Percentiles rank a stretch among this genome's conserved stretches.
phyloP scores from a whole-genome alignment of 129 eudicot species.

The Artemisia argyi region DNA sequence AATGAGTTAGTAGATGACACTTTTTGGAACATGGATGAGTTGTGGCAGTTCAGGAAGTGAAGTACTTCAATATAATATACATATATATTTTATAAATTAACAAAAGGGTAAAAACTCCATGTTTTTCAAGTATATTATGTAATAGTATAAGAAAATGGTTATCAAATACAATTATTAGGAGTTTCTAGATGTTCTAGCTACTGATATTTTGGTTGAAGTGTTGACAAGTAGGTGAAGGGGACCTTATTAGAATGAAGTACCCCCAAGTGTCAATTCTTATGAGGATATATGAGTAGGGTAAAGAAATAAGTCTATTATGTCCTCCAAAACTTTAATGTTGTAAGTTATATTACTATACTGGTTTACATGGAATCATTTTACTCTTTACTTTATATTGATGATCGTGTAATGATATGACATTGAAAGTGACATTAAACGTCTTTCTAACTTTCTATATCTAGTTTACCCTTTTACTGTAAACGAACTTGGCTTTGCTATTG shows the following conservation, averaged over 20 bases:
- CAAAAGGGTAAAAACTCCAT: not conserved
- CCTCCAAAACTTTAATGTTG: slow-evolving; percentile 20
- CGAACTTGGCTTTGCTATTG: too few relatives aligned
- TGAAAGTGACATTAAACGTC: too few relatives aligned
- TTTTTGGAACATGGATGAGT: slow-evolving; percentile 56
- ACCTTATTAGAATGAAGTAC: slow-evolving; percentile 7
- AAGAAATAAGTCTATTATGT: slow-evolving; percentile 1
- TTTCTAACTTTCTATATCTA: too few relatives aligned
- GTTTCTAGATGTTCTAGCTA: slow-evolving; percentile 16
- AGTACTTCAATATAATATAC: too few relatives aligned
- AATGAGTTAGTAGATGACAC: slow-evolving; percentile 19
- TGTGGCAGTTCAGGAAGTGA: slow-evolving; percentile 70
- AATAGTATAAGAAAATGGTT: not conserved
- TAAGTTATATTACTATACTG: slow-evolving; percentile 9
- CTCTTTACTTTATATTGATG: not conserved
- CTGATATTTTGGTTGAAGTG: slow-evolving; percentile 12
- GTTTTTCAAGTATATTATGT: slow-evolving; percentile 7
- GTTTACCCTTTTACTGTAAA: too few relatives aligned
- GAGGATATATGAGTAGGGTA: not conserved
- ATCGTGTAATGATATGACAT: too few relatives aligned
- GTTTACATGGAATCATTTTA: slow-evolving; percentile 23
- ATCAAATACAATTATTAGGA: slow-evolving; percentile 2
- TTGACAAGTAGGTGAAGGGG: slow-evolving; percentile 14
- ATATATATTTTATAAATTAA: not conserved
- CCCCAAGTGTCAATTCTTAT: slow-evolving; percentile 24